Evolutionary conservation across 2,329 filamentous ascomycete species (phyloP).

Genomic region (Rutstroemia sydowiana): DNA sequence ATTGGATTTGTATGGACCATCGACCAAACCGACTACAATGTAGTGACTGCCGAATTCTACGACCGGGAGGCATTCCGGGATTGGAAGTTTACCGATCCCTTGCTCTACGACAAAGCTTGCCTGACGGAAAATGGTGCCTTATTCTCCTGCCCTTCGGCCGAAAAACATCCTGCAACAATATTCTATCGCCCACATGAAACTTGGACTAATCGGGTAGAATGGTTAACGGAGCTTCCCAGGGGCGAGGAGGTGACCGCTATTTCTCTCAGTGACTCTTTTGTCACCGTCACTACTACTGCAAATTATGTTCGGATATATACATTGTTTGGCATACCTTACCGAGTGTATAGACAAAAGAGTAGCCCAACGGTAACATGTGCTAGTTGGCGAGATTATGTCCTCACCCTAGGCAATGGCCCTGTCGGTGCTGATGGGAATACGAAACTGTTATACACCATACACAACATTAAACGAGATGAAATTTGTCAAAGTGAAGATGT

Average conservation of each 20-base stretch:
- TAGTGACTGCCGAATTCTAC: slow-evolving; percentile 95
- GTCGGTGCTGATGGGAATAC: slow-evolving; percentile 71
- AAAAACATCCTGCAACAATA: slow-evolving; percentile 64
- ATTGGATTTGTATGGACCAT: slow-evolving; percentile 96
- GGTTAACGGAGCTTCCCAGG: slow-evolving; percentile 77
- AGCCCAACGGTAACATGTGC: slow-evolving; percentile 86
- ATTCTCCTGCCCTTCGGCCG: slow-evolving; percentile 70
- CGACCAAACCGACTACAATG: slow-evolving; percentile 87
- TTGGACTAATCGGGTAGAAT: slow-evolving; percentile 76
- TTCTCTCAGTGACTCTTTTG: slow-evolving; percentile 82
- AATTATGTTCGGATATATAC: slow-evolving; percentile 92
- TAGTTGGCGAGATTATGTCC: slow-evolving; percentile 91
- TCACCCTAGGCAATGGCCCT: slow-evolving; percentile 90
- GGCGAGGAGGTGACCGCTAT: slow-evolving; percentile 85
- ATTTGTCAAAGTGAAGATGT: slow-evolving; percentile 93
- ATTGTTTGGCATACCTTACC: slow-evolving; percentile 81
- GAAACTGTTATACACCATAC: slow-evolving; percentile 80
- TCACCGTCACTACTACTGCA: slow-evolving; percentile 78
- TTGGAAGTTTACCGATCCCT: slow-evolving; percentile 96
- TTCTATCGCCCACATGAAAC: slow-evolving; percentile 97
- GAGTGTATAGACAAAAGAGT: slow-evolving; percentile 87
- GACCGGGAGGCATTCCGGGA: slow-evolving; percentile 87
- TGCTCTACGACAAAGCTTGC: slow-evolving; percentile 92
- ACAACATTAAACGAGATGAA: slow-evolving; percentile 89
- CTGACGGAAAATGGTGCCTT: slow-evolving; percentile 77